Evolutionary conservation across 331 rosid species (phyloP).

Genomic region (Pyracantha coccinea): DNA sequence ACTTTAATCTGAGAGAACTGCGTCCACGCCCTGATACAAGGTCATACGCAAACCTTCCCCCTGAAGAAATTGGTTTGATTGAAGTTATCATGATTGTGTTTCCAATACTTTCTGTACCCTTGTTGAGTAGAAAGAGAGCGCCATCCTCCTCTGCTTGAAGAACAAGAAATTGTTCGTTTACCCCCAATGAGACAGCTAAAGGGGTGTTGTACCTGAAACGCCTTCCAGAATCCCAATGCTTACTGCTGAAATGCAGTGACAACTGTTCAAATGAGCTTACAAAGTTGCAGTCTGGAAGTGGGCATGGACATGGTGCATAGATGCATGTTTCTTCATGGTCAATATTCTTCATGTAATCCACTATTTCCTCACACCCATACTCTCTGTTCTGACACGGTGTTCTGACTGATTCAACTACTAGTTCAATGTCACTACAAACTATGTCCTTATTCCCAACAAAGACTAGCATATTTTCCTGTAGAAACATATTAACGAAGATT

Average conservation of each 20-base stretch:
- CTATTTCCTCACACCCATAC: constrained; percentile 24
- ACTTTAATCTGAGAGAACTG: constrained; percentile 23
- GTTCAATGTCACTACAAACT: constrained; percentile 19
- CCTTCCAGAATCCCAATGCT: constrained; percentile 33
- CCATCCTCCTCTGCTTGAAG: constrained; percentile 40
- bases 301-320: constrained; percentile 33
- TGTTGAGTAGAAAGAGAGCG: constrained; percentile 30
- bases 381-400: constrained; percentile 21
- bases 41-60: constrained; percentile 17
- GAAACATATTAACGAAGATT: neutral
- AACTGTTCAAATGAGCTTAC: constrained; percentile 18
- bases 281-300: constrained; percentile 19
- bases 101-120: constrained; percentile 24
- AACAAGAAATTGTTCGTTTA: constrained; percentile 21
- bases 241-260: constrained; percentile 29
- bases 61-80: constrained; percentile 21
- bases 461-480: constrained; percentile 18
- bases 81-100: constrained; percentile 19
- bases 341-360: constrained; percentile 16
- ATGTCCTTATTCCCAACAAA: constrained; percentile 2
- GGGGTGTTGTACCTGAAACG: constrained; percentile 26
- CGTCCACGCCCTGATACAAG: constrained; percentile 12
- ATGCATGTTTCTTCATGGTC: constrained; percentile 25
- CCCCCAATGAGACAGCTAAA: constrained; percentile 16
- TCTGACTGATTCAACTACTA: constrained; percentile 27